Percentiles rank a stretch among this genome's conserved stretches.
Evolutionary conservation across 2,329 filamentous ascomycete genomes (phyloP).

Genomic region (Aspergillus terreus): DNA sequence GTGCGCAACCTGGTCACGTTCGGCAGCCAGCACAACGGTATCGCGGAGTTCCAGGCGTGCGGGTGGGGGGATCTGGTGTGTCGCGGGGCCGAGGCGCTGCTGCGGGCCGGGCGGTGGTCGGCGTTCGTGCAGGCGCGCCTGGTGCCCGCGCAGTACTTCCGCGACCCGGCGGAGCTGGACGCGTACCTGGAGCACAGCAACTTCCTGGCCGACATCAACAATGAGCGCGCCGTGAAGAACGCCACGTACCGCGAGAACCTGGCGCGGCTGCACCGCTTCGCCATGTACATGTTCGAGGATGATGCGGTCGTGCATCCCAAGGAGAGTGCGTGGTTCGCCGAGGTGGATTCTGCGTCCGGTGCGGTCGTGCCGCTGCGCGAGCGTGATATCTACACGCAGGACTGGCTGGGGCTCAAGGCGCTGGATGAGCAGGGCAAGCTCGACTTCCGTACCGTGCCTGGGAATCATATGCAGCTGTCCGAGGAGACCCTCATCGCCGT

Average conservation of each 20-base stretch:
- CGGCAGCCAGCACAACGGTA: constrained; percentile 89
- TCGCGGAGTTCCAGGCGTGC: constrained; percentile 76
- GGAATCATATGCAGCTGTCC: constrained; percentile 77
- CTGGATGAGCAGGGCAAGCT: constrained; percentile 77
- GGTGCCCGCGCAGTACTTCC: constrained; percentile 94
- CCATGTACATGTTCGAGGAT: constrained; percentile 84
- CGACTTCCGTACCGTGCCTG: constrained; percentile 68
- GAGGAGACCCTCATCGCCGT: constrained; percentile 63
- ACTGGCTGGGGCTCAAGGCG: constrained; percentile 83
- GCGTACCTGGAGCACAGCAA: constrained; percentile 76
- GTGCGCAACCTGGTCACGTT: constrained; percentile 81
- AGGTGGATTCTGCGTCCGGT: constrained; percentile 66
- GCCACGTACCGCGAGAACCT: constrained; percentile 68
- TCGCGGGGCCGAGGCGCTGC: constrained; percentile 70
- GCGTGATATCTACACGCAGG: constrained; percentile 73
- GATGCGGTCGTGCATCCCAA: constrained; percentile 85
- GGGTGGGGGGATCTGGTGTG: constrained; percentile 71
- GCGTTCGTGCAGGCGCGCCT: constrained; percentile 71
- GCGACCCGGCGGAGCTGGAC: constrained; percentile 64
- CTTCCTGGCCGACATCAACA: constrained; percentile 94
- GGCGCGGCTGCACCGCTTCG: constrained; percentile 67
- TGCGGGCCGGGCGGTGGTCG: constrained; percentile 78
- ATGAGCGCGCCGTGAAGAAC: constrained; percentile 77
- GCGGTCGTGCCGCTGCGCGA: constrained; percentile 65
- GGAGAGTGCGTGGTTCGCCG: constrained; percentile 85